Evolutionary conservation across 257 asterid genomes (phyloP).

Genomic region (Solanum verrucosum): DNA sequence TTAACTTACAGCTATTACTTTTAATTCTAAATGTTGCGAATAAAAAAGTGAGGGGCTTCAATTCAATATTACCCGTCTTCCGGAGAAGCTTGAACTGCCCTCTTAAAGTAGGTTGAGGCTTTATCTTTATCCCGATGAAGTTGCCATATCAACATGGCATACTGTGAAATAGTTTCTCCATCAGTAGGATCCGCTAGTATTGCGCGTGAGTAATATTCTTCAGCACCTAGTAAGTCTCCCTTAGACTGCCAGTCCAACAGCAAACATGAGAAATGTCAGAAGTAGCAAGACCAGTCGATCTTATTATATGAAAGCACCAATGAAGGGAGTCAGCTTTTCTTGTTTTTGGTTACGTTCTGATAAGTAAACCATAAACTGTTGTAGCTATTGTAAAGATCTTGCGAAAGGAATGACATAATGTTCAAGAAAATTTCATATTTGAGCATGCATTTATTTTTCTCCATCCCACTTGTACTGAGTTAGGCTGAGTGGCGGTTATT

Average conservation of each 20-base stretch:
- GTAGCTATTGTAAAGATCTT: background rate
- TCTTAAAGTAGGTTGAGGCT: conserved; percentile 53
- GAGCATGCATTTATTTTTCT: background rate
- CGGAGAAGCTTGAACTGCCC: conserved; percentile 60
- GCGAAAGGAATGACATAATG: background rate
- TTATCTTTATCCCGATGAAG: conserved; percentile 44
- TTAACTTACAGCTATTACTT: background rate
- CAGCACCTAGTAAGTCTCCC: conserved; percentile 70
- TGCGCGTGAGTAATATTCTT: conserved; percentile 56
- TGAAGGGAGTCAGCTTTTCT: background rate
- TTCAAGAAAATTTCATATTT: background rate
- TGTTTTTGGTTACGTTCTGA: background rate
- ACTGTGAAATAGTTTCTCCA: conserved; percentile 43
- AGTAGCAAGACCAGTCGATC: background rate
- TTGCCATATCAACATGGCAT: conserved; percentile 66
- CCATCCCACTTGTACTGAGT: background rate
- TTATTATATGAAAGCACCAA: background rate
- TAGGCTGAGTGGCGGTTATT: background rate
- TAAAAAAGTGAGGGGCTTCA: background rate
- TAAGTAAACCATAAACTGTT: background rate
- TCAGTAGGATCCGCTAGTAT: conserved; percentile 54
- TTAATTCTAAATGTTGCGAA: background rate
- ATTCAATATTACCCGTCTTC: conserved; percentile 40
- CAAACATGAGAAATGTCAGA: background rate
- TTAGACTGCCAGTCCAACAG: conserved; percentile 28